Evolutionary conservation across 2,329 filamentous ascomycete species (phyloP).

Genomic region (Aspergillus fructus): DNA sequence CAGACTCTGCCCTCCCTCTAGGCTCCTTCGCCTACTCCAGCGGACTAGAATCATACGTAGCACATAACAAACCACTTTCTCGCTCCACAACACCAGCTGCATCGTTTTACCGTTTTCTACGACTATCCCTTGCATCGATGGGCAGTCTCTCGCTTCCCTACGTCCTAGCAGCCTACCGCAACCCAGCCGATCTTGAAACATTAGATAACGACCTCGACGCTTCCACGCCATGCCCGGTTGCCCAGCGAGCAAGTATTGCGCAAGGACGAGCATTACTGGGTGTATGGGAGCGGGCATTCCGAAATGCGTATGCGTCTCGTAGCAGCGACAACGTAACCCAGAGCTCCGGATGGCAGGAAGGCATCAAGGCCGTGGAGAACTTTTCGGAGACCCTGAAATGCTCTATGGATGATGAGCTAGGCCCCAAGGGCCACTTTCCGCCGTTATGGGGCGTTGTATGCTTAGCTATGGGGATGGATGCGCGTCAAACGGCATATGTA

Average conservation of each 20-base stretch:
- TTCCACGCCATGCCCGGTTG: slow-evolving; percentile 62
- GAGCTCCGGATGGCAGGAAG: slow-evolving; percentile 20
- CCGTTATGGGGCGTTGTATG: slow-evolving; percentile 61
- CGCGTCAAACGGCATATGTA: slow-evolving; percentile 57
- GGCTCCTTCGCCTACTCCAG: slow-evolving; percentile 67
- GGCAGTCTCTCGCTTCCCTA: slow-evolving; percentile 62
- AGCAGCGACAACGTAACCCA: slow-evolving; percentile 3
- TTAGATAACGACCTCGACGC: slow-evolving; percentile 66
- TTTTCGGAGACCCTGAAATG: slow-evolving; percentile 43
- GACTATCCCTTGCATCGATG: slow-evolving; percentile 57
- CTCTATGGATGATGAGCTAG: slow-evolving; percentile 30
- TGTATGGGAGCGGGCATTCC: slow-evolving; percentile 60
- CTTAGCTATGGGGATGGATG: slow-evolving; percentile 51
- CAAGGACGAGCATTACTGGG: slow-evolving; percentile 60
- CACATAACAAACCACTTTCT: slow-evolving; percentile 51
- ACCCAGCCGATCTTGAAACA: slow-evolving; percentile 49
- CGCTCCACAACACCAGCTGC: slow-evolving; percentile 29
- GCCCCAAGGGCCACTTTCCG: slow-evolving; percentile 56
- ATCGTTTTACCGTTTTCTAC: slow-evolving; percentile 57
- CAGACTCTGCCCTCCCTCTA: slow-evolving; percentile 63
- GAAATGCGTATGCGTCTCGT: slow-evolving; percentile 29
- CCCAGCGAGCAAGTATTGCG: slow-evolving; percentile 59
- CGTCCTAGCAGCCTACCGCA: slow-evolving; percentile 55
- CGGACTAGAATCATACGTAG: slow-evolving; percentile 64
- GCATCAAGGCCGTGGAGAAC: slow-evolving; percentile 30